Evolutionary conservation across 371 early-diverging fungal species (phyloP).

Genomic region (Mortierella sp.): DNA sequence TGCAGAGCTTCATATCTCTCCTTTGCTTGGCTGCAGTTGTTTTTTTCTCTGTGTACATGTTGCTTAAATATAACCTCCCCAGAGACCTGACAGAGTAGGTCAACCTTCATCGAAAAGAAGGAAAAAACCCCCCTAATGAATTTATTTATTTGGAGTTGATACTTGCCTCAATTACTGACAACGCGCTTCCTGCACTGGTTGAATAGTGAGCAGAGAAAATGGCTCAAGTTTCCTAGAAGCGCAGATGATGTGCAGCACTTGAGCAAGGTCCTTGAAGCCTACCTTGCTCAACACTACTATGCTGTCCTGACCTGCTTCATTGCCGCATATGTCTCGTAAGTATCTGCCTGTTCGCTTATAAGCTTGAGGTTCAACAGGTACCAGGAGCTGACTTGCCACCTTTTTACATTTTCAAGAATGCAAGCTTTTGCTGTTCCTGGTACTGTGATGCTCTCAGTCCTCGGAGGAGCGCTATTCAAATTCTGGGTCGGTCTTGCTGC

Average conservation of each 20-base stretch:
- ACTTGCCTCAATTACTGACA: neutral
- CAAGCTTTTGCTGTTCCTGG: slow-evolving; percentile 74
- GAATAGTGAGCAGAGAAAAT: slow-evolving; percentile 64
- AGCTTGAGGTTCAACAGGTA: neutral
- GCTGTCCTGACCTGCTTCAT: slow-evolving; percentile 65
- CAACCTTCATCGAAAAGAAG: too few species aligned
- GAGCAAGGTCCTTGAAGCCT: slow-evolving; percentile 62
- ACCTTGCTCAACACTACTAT: slow-evolving; percentile 65
- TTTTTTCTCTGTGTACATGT: slow-evolving; percentile 18
- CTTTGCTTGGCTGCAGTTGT: slow-evolving; percentile 16
- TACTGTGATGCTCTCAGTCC: slow-evolving; percentile 71
- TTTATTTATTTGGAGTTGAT: too few species aligned
- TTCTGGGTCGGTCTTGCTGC: slow-evolving; percentile 67
- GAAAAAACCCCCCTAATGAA: too few species aligned
- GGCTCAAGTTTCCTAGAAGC: slow-evolving; percentile 67
- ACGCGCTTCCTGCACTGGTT: neutral
- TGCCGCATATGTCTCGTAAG: slow-evolving; percentile 68
- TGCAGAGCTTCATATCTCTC: slow-evolving; percentile 41
- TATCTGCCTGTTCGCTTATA: neutral
- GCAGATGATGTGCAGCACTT: slow-evolving; percentile 64
- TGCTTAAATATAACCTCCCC: slow-evolving; percentile 43
- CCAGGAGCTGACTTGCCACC: neutral
- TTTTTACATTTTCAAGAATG: slow-evolving; percentile 48
- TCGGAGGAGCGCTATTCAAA: slow-evolving; percentile 71
- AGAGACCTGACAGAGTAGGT: slow-evolving; percentile 51